These are phyloP conservation scores for Penicillium manginii DNA, from an alignment of 495 filamentous ascomycete genomes.

Conservation along the genomic window DNA sequence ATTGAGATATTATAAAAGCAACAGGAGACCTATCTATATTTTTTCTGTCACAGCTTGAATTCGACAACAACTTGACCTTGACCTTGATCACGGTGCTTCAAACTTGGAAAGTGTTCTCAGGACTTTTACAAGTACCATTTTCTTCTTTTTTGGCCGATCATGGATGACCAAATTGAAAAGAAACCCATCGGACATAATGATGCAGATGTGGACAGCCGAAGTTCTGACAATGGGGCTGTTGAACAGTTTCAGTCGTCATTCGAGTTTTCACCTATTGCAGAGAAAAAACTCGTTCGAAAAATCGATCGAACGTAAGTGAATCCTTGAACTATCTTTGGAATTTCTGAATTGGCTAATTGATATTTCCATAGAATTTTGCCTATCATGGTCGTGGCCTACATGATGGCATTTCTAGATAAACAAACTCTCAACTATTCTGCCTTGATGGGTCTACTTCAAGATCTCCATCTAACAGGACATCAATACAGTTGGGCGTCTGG, in stretches of 20 bases:
- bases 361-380: slow-evolving; percentile 21
- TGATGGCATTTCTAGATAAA: slow-evolving; percentile 58
- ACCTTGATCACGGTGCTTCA: no score
- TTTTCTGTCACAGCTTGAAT: no score
- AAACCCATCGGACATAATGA: neutral
- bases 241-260: slow-evolving; percentile 10
- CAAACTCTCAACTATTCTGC: slow-evolving; percentile 42
- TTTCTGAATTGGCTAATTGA: neutral
- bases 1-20: neutral
- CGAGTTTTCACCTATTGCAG: slow-evolving; percentile 20
- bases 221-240: slow-evolving; percentile 23
- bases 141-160: neutral
- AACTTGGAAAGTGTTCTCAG: no score
- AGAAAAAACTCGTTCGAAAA: slow-evolving; percentile 29
- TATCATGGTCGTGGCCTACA: slow-evolving; percentile 35
- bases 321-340: no score
- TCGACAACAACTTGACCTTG: no score
- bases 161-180: neutral
- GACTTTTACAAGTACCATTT: neutral
- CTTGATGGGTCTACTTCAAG: slow-evolving; percentile 47
- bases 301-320: slow-evolving; percentile 25
- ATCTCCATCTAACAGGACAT: slow-evolving; percentile 49
- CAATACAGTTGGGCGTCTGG: slow-evolving; percentile 58
- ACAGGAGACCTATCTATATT: no score
- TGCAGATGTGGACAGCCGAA: slow-evolving; percentile 9